phyloP scores from a whole-genome alignment of 345 rosid species.

The Sonneratia alba region DNA sequence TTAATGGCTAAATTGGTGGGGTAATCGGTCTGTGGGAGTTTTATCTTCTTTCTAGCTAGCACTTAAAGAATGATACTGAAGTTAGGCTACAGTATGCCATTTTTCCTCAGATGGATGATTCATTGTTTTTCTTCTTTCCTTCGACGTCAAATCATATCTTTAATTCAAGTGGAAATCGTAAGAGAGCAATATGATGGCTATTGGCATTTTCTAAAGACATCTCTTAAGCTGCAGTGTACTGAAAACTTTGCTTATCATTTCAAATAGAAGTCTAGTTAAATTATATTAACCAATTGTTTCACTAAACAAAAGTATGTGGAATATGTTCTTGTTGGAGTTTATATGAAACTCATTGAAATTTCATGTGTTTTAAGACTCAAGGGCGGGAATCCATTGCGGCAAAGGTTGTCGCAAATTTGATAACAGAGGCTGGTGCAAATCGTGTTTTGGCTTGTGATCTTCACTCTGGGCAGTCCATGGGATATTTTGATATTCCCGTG shows the following conservation, averaged over 20 bases:
- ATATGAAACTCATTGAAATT: background rate
- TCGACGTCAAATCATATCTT: background rate
- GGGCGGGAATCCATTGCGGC: constrained; percentile 98
- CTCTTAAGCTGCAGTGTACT: background rate
- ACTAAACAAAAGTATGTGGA: background rate
- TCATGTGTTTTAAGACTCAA: constrained; percentile 57
- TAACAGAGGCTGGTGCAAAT: constrained; percentile 96
- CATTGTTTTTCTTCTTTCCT: background rate
- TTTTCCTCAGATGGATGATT: background rate
- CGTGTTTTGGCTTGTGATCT: constrained; percentile 99
- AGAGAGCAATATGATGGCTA: background rate
- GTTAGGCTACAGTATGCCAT: background rate
- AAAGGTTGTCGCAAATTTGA: constrained; percentile 87
- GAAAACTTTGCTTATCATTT: background rate
- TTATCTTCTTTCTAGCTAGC: background rate
- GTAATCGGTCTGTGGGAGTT: background rate
- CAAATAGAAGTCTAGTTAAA: background rate
- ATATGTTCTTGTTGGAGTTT: background rate
- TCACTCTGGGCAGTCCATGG: constrained; percentile 99
- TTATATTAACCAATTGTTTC: background rate
- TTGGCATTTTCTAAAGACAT: background rate
- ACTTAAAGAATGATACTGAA: background rate
- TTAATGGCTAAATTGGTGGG: background rate
- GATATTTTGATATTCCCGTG: constrained; percentile 93
- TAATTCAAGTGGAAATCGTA: background rate